phyloP scores from a whole-genome alignment of 176 grass and related monocot species.

The Musa itinerans region DNA sequence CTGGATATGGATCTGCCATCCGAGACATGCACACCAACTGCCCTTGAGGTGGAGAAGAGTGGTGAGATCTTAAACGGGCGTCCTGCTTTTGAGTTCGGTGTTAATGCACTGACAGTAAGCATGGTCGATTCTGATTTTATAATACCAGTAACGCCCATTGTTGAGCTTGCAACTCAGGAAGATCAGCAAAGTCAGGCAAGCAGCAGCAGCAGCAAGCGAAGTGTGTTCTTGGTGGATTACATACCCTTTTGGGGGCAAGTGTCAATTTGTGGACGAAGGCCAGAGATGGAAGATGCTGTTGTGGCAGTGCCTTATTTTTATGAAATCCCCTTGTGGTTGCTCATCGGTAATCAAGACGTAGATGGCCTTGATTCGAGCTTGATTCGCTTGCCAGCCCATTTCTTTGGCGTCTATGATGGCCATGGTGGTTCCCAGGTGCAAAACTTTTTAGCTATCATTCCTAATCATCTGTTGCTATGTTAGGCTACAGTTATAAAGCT shows the following conservation, averaged over 20 bases:
- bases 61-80: background rate
- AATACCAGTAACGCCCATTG: background rate
- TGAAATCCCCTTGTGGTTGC: background rate
- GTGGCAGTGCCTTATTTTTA: background rate
- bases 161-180: background rate
- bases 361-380: background rate
- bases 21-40: background rate
- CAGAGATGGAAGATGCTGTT: conserved; percentile 7
- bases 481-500: background rate
- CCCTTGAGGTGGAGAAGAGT: background rate
- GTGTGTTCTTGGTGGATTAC: background rate
- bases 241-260: background rate
- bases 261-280: background rate
- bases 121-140: background rate
- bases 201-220: background rate
- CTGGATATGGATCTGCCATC: background rate
- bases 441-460: background rate
- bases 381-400: conserved; percentile 38
- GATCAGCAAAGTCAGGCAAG: background rate
- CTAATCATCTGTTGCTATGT: background rate
- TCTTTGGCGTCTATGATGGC: conserved; percentile 68
- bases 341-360: background rate
- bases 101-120: background rate
- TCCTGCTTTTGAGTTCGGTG: background rate
- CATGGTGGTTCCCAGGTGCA: conserved; percentile 61